These are phyloP conservation scores for Populus simonii DNA, from an alignment of 345 rosid genomes.

Conservation along the genomic window DNA sequence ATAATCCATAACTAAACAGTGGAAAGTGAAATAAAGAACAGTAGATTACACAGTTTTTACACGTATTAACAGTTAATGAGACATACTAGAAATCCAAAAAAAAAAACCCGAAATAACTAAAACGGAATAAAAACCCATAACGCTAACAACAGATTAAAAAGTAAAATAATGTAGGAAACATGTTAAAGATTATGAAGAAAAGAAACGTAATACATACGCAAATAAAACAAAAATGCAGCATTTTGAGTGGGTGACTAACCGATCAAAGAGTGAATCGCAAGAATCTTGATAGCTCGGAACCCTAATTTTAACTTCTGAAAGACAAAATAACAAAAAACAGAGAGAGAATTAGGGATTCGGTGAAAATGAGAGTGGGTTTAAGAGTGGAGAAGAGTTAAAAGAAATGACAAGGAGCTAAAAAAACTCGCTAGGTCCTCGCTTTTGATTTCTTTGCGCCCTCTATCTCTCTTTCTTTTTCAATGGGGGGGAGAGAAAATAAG, in stretches of 20 bases:
- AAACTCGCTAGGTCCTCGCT: background rate
- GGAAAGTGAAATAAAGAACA: background rate
- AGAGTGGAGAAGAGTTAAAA: background rate
- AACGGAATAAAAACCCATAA: background rate
- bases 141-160: background rate
- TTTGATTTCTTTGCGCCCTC: background rate
- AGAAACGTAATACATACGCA: background rate
- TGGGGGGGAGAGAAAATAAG: background rate
- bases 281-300: constrained; percentile 7
- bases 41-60: background rate
- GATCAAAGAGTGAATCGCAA: constrained; percentile 28
- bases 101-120: background rate
- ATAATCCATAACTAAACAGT: background rate
- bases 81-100: background rate
- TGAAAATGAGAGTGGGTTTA: background rate
- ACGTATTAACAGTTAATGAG: background rate
- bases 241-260: constrained; percentile 17
- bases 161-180: background rate
- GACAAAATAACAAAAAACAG: background rate
- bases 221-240: background rate
- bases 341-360: background rate
- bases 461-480: background rate
- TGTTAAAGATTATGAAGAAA: background rate
- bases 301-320: background rate
- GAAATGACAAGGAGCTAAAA: background rate